Base-by-base conservation (phyloP, 2,329 filamentous ascomycete genomes). In the Trichoderma koningiopsis region DNA sequence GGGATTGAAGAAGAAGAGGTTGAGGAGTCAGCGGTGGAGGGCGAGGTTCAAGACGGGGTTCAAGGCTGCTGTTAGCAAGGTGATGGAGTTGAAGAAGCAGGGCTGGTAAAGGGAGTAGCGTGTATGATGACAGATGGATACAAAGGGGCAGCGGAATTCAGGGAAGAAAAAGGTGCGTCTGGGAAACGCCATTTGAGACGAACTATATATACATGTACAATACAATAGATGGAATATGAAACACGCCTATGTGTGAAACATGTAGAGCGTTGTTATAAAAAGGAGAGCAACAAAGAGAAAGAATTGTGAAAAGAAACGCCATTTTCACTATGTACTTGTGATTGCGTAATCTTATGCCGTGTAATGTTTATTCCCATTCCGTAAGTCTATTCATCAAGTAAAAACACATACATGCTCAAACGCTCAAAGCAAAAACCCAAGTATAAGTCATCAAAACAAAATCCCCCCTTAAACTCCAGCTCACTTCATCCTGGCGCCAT, bases 1-100 rank as follows among this genome's bases (percentile, higher is more conserved):
- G 0, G 93, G 92, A 2, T 75, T 93, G 75, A 93, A 92, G 86
- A 86, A 90, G 79, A 96, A 96, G 88, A 86, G 92, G 75, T 80
- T 93, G 73, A 83, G 82, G 78, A 89, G 87, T 70, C 83, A 90
- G 83, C 84, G 92, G 71, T 94, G 91, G 90, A 85, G 87, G 77
- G 81, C 73, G 72, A 86, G 88, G 70, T 96, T 95, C 80, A 89
- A 87, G 83, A 78, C 79, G 37, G 90, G 89, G 4, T 94, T 96
- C 80, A 85, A 83, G 78, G 85, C 85, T 5, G 87, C 88, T 13
- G 86, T 92, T 8, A 77, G 75, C 52, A 84, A 92, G 73, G 92
- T 93, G 6, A 83, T 86, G 76, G 86, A 92, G 77, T 83, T 96
- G 81, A 91, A 87, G 74, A 87, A 83, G 77, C 92, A 96, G 81